Evolutionary conservation across 352 stramenopile genomes (phyloP), one percentile per base, ranked within the genome.

Genomic region (Phytopythium helicoides): DNA sequence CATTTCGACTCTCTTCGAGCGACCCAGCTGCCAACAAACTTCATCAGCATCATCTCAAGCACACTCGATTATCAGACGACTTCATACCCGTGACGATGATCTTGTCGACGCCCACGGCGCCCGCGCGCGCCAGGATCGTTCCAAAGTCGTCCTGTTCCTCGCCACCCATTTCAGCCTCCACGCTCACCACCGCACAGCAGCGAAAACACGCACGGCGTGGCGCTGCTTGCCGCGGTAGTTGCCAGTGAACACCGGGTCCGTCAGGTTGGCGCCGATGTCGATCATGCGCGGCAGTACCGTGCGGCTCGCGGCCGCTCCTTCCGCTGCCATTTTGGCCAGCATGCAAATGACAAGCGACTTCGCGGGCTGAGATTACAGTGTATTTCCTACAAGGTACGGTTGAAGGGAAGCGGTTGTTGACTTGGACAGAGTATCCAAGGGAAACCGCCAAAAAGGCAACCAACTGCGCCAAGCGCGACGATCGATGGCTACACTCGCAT

Each of bases 181-280:
- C 11, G 5, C n/a, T n/a, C n/a, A n/a, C n/a, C n/a, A n/a, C n/a
- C n/a, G n/a, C n/a, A n/a, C n/a, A n/a, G n/a, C n/a, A n/a, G n/a
- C n/a, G n/a, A n/a, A n/a, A 26, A 16, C 21, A 15, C 34, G 36
- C 35, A 95, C 71, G 54, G 93, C 66, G 58, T 98, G 96, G 47
- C 86, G 86, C 53, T 85, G 58, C 66, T 96, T 88, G 58, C 92
- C 86, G 23, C 87, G 76, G 62, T 98, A 99, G 14, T 69, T 70
- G 0, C 96, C 94, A 25, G 73, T 69, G 60, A 96, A 99, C 55
- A 96, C 86, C 15, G 84, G 69, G 59, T 99, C 94, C 28, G 96
- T 78, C 16, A 98, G 68, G 68, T 99, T 99, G 42, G 90, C 91
- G 54, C 94, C 95, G 66, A 98, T 97, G 67, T 98, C 93, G 41